These are phyloP conservation scores for Colletotrichum tropicale DNA, from an alignment of 2,329 filamentous ascomycete genomes.

Conservation along the genomic window DNA sequence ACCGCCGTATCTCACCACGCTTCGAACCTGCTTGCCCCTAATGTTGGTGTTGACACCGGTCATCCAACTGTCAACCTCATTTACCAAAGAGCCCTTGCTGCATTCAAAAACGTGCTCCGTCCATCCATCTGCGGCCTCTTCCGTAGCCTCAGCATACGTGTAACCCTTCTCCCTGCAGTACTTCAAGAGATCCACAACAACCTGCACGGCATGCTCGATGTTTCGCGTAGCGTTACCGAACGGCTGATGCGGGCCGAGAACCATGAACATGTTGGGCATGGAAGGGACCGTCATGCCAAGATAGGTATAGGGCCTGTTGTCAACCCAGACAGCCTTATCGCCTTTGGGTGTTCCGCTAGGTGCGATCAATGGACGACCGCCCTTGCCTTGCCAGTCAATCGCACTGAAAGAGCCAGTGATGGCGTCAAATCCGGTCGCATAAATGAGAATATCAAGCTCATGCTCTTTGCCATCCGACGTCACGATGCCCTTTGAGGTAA, in stretches of 20 bases:
- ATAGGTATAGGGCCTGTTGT: slow-evolving; percentile 38
- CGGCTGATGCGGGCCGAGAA: slow-evolving; percentile 46
- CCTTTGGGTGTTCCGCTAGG: slow-evolving; percentile 4
- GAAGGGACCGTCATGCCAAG: slow-evolving; percentile 44
- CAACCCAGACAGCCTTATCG: slow-evolving; percentile 36
- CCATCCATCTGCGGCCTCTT: slow-evolving; percentile 43
- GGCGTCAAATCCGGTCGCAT: slow-evolving; percentile 24
- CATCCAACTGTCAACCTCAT: slow-evolving; percentile 59
- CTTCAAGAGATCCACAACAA: slow-evolving; percentile 38
- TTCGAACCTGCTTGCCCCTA: slow-evolving; percentile 46
- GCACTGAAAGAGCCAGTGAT: slow-evolving; percentile 30
- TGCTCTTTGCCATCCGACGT: slow-evolving; percentile 52
- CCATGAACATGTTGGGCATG: slow-evolving; percentile 54
- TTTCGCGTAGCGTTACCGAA: slow-evolving; percentile 45
- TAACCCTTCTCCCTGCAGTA: slow-evolving; percentile 34
- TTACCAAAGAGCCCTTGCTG: slow-evolving; percentile 45
- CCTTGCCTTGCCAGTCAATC: slow-evolving; percentile 35
- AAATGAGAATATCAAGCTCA: slow-evolving; percentile 38
- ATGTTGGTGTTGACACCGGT: slow-evolving; percentile 59
- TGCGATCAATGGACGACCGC: slow-evolving; percentile 17
- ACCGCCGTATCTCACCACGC: slow-evolving; percentile 50
- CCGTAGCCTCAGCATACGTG: slow-evolving; percentile 42
- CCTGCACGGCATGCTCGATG: slow-evolving; percentile 46
- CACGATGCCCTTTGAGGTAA: slow-evolving; percentile 49
- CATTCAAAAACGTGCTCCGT: slow-evolving; percentile 53